Evolutionary conservation across 352 stramenopile genomes (phyloP).

Genomic region (Pythium aquatile): DNA sequence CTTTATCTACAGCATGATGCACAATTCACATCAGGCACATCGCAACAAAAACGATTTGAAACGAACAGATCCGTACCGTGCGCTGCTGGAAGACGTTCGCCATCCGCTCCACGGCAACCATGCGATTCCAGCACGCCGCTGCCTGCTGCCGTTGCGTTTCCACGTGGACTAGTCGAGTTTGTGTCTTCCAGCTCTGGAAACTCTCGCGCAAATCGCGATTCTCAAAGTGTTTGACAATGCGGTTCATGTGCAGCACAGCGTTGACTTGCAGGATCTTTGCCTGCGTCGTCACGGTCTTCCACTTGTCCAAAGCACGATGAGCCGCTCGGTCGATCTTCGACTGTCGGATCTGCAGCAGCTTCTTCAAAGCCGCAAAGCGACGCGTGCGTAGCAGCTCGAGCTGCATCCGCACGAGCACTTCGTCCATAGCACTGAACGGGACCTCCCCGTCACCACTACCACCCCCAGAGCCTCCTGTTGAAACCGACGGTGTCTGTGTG

Average conservation of each 20-base stretch:
- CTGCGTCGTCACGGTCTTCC: constrained; percentile 39
- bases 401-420: constrained; percentile 64
- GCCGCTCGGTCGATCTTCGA: constrained; percentile 32
- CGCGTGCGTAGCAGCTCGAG: constrained; percentile 57
- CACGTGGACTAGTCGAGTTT: constrained; percentile 35
- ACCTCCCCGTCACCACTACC: neutral
- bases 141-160: constrained; percentile 44
- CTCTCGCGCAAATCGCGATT: constrained; percentile 29
- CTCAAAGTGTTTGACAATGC: constrained; percentile 36
- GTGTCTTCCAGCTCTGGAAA: constrained; percentile 44
- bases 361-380: constrained; percentile 68
- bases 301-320: constrained; percentile 39
- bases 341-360: constrained; percentile 53
- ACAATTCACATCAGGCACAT: neutral
- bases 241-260: constrained; percentile 44
- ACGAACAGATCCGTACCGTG: constrained; percentile 28
- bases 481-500: neutral
- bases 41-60: neutral
- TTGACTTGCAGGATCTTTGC: constrained; percentile 29
- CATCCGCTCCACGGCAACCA: constrained; percentile 63
- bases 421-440: constrained; percentile 48
- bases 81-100: constrained; percentile 39
- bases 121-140: constrained; percentile 61
- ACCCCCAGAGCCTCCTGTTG: neutral
- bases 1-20: constrained; percentile 15